These are phyloP conservation scores for Termitomyces sp. DNA, from an alignment of 768 basidiomycete species.

Conservation along the genomic window DNA sequence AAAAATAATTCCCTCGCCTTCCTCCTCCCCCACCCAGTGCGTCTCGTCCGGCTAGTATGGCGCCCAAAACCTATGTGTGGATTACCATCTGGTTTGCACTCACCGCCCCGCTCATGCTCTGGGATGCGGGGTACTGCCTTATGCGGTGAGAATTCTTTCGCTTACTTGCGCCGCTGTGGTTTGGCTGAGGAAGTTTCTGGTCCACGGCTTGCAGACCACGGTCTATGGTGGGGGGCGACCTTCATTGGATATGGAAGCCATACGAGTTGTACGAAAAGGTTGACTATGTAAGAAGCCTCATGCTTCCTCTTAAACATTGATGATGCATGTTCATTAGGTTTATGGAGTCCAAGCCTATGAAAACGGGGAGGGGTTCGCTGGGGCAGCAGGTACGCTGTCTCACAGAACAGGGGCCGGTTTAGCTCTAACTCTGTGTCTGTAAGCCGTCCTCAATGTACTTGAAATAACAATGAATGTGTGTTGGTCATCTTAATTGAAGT, in stretches of 20 bases:
- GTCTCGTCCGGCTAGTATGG: conserved; percentile 13
- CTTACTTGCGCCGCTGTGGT: conserved; percentile 27
- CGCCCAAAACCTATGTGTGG: conserved; percentile 36
- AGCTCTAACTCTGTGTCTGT: conserved; percentile 3
- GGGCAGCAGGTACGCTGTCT: conserved; percentile 54
- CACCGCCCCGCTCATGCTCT: conserved; percentile 56
- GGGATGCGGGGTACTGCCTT: conserved; percentile 59
- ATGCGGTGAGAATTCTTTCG: conserved; percentile 28
- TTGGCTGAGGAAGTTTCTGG: background rate
- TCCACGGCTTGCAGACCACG: conserved; percentile 24
- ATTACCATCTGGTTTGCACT: conserved; percentile 51
- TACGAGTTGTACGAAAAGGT: conserved; percentile 65
- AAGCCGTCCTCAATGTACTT: conserved; percentile 68
- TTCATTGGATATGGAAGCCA: conserved; percentile 80
- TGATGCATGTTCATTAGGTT: conserved; percentile 32
- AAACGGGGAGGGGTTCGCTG: conserved; percentile 65
- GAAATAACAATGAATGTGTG: conserved; percentile 62
- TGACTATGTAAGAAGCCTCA: conserved; percentile 20
- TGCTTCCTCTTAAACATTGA: conserved; percentile 3
- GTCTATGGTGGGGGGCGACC: conserved; percentile 59
- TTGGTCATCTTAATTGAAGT: background rate
- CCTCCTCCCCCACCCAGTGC: background rate
- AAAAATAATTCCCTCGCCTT: conserved; percentile 10
- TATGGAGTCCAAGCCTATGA: conserved; percentile 66
- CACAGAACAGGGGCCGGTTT: background rate